These are phyloP conservation scores for Fomitopsis palustris DNA, from an alignment of 1,284 basidiomycete genomes.

Conservation along the genomic window DNA sequence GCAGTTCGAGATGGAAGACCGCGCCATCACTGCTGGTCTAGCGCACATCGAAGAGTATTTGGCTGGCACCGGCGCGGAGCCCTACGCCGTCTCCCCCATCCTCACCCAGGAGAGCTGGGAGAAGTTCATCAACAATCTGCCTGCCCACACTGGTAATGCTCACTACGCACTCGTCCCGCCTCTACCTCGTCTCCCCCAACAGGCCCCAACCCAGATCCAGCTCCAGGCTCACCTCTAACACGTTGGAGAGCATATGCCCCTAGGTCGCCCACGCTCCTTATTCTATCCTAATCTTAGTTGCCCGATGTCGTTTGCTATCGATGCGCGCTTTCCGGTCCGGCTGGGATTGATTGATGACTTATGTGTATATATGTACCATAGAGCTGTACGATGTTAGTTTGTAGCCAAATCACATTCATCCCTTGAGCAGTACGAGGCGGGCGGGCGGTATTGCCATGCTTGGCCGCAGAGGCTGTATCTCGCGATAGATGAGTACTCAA, in stretches of 20 bases:
- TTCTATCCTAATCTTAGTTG: background rate
- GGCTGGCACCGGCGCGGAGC: conserved; percentile 1
- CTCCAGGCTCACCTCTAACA: conserved; percentile 6
- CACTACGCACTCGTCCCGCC: conserved; percentile 1
- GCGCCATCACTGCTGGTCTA: conserved; percentile 12
- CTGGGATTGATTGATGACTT: background rate
- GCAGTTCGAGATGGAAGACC: conserved; percentile 14
- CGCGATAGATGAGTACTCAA: too few relatives aligned
- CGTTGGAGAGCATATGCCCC: background rate
- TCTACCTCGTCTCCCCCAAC: background rate
- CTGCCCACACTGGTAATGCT: conserved; percentile 16
- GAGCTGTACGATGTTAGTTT: background rate
- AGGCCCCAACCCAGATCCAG: background rate
- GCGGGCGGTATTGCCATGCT: too few relatives aligned
- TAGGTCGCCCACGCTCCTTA: background rate
- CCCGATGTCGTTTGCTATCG: background rate
- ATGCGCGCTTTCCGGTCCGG: background rate
- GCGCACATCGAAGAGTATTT: conserved; percentile 22
- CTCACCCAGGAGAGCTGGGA: conserved; percentile 10
- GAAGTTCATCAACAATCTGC: conserved; percentile 5
- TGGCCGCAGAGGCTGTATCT: too few relatives aligned
- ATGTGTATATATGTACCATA: background rate
- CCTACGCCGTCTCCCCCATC: conserved; percentile 9
- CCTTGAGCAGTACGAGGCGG: too few relatives aligned
- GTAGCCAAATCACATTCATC: background rate